phyloP scores from a whole-genome alignment of 1,284 basidiomycete species.

The Grifola frondosa region DNA sequence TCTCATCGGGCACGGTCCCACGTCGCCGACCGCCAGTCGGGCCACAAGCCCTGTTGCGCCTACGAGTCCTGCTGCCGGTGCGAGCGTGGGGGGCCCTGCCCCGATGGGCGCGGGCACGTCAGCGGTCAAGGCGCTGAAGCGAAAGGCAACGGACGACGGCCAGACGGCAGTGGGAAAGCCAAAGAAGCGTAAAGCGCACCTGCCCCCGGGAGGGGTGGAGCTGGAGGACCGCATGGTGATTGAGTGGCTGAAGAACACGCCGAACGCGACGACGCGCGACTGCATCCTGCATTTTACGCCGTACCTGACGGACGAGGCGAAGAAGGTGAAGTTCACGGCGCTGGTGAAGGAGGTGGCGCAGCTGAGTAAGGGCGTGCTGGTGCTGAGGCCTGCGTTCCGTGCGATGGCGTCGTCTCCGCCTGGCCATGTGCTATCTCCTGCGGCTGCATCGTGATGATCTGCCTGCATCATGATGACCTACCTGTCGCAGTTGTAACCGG shows the following conservation, averaged over 20 bases:
- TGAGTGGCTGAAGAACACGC: conserved; percentile 66
- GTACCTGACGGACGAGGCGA: conserved; percentile 63
- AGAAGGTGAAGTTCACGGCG: conserved; percentile 71
- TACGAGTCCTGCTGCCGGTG: too few relatives aligned
- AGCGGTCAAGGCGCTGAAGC: conserved; percentile 41
- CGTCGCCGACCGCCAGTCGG: conserved; percentile 34
- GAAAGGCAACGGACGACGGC: conserved; percentile 61
- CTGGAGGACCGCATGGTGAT: conserved; percentile 65
- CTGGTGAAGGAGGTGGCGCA: conserved; percentile 75
- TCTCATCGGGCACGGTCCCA: conserved; percentile 34
- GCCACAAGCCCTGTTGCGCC: conserved; percentile 42
- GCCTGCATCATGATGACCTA: too few relatives aligned
- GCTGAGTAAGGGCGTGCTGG: conserved; percentile 62
- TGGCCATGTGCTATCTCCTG: too few relatives aligned
- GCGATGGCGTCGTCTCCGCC: conserved; percentile 11
- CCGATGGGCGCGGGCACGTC: background rate
- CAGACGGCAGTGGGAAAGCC: conserved; percentile 23
- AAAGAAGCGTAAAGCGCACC: conserved; percentile 64
- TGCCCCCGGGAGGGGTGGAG: conserved; percentile 42
- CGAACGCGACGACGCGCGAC: conserved; percentile 66
- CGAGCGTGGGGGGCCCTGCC: conserved; percentile 6
- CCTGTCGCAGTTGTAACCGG: too few relatives aligned
- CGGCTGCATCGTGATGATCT: too few relatives aligned
- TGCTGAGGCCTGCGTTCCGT: conserved; percentile 52
- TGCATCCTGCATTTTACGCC: conserved; percentile 78